Percentiles rank a stretch among this genome's conserved stretches.
Conservation (phyloP, 179 eudicot species). For the Drosera spatulata region DNA sequence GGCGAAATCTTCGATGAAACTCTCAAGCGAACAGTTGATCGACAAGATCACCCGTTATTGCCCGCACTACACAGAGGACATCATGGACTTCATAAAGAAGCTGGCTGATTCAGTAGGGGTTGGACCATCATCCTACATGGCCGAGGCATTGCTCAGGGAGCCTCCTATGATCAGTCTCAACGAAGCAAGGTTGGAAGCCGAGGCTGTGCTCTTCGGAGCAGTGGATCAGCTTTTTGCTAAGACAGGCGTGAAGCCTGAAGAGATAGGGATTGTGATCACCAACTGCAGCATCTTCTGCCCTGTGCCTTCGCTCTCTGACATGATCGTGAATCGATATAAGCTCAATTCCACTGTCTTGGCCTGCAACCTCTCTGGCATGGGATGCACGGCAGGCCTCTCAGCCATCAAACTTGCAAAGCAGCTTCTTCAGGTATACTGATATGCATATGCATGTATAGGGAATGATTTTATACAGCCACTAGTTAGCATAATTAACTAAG, state of each 20-base stretch:
- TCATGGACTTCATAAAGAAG: constrained; percentile 5
- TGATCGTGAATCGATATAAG: constrained; percentile 21
- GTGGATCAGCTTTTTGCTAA: constrained; percentile 20
- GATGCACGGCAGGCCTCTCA: constrained; percentile 25
- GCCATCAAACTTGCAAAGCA: constrained; percentile 25
- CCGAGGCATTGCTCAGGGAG: constrained; percentile 4
- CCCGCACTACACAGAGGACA: background rate
- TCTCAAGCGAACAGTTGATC: constrained; percentile 1
- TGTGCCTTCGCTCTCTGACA: constrained; percentile 22
- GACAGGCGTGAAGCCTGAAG: constrained; percentile 16
- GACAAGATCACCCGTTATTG: background rate
- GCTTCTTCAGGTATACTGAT: constrained; percentile 17
- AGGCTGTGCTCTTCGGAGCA: constrained; percentile 19
- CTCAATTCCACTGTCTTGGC: constrained; percentile 14
- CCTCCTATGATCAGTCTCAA: constrained; percentile 1
- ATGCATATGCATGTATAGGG: too few relatives aligned
- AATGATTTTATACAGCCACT: too few relatives aligned
- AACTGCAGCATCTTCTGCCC: constrained; percentile 17
- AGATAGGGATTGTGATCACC: constrained; percentile 25
- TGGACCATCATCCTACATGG: constrained; percentile 21
- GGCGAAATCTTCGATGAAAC: constrained; percentile 8
- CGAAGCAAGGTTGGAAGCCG: constrained; percentile 16
- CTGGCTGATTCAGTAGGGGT: constrained; percentile 12
- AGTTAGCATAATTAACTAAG: too few relatives aligned
- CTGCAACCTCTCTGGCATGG: constrained; percentile 28